phyloP scores from a whole-genome alignment of 352 stramenopile species.

The Plasmopara viticola region DNA sequence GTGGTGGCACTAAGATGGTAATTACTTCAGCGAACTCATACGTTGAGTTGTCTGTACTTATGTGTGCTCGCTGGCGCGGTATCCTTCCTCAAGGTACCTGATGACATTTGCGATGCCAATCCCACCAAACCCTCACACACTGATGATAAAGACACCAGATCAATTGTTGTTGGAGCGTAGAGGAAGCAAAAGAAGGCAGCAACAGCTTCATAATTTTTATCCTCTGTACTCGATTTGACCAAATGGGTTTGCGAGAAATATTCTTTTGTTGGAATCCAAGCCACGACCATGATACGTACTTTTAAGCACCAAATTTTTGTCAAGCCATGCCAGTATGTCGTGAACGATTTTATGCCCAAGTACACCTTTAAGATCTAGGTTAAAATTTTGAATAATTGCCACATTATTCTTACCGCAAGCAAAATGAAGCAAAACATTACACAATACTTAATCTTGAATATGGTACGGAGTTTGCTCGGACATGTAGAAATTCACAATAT shows the following conservation, averaged over 20 bases:
- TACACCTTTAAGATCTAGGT: slow-evolving; percentile 16
- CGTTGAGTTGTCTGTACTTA: slow-evolving; percentile 8
- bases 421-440: slow-evolving; percentile 49
- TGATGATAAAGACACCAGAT: slow-evolving; percentile 7
- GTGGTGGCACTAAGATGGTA: slow-evolving; percentile 9
- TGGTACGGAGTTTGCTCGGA: slow-evolving; percentile 14
- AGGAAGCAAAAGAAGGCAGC: slow-evolving; percentile 47
- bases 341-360: slow-evolving; percentile 37
- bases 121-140: slow-evolving; percentile 34
- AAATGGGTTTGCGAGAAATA: neutral
- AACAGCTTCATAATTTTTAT: slow-evolving; percentile 28
- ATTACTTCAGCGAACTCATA: slow-evolving; percentile 16
- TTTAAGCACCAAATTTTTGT: slow-evolving; percentile 48
- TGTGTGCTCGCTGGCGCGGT: slow-evolving; percentile 12
- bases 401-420: slow-evolving; percentile 36
- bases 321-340: slow-evolving; percentile 47
- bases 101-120: slow-evolving; percentile 27
- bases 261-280: neutral
- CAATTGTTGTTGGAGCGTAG: slow-evolving; percentile 27
- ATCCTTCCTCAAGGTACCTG: slow-evolving; percentile 23
- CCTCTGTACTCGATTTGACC: slow-evolving; percentile 15
- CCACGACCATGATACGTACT: slow-evolving; percentile 24
- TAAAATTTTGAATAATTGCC: slow-evolving; percentile 31
- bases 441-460: slow-evolving; percentile 37
- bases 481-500: slow-evolving; percentile 26